Evolutionary conservation across 257 asterid genomes (phyloP), one percentile per base, ranked within the genome.

Genomic region (Ophiorrhiza pumila): DNA sequence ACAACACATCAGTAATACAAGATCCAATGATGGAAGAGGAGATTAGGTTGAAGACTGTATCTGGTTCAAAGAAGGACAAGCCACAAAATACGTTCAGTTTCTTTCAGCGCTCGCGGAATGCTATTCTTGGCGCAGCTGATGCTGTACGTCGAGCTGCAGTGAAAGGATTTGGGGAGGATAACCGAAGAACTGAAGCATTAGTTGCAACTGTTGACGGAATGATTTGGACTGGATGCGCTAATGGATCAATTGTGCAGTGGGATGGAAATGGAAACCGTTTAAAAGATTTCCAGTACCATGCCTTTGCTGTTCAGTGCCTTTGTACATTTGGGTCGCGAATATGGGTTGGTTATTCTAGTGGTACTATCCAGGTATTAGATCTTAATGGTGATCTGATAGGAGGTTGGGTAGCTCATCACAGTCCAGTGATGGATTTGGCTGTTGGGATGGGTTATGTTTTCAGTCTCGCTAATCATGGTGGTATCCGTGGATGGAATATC

Each of bases 61-160:
- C 93, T 74, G 77, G 74, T 71, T 72, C 85, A 25, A 93, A 80
- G 75, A 83, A 89, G 85, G 97, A 93, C 73, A 93, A 91, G 76
- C 42, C 85, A 46, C 98, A 85, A 71, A 84, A 81, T 74, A 79
- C 98, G 25, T 74, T 84, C 56, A 86, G 80, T 85, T 92, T 95
- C 82, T 95, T 95, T 72, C 99, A 95, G 83, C 98, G 99, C 29
- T 95, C 99, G 17, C 91, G 99, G 71, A 92, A 92, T 77, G 99
- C 89, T 80, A 89, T 95, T 69, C 45, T 90, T 63, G 99, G 99
- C 78, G 99, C 99, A 59, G 99, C 99, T 79, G 99, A 95, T 79
- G 98, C 97, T 76, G 98, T 95, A 68, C 98, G 92, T 49, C 83
- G 98, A 79, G 99, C 86, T 76, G 94, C 99, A 2, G 87, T 50